Evolutionary conservation across 148 eudicot genomes (phyloP), one percentile per base, ranked within the genome.

Genomic region (Camellia sinensis): DNA sequence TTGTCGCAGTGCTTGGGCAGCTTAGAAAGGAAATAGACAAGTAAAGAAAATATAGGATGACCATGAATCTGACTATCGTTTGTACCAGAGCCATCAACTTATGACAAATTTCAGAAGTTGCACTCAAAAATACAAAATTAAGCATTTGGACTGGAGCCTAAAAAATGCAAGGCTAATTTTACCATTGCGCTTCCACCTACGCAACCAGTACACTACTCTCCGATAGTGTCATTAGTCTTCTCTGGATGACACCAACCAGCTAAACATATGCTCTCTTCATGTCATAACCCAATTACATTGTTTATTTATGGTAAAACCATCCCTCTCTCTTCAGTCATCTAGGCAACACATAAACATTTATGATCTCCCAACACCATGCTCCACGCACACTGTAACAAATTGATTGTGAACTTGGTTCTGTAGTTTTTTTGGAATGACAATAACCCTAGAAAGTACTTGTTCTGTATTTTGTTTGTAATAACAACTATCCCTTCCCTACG

Each of bases 1-100:
- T 89, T 89, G 78, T 89, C 92, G 73, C 92, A 89, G 79, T 88
- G 92, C 80, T 88, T 88, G 9, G 92, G 90, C 4, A 90, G 84
- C 79, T 78, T 19, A 37, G 4, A 50, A n/a, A 67, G 21, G 12
- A 71, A 18, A 48, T 48, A 63, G 17, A 11, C 71, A 62, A 9
- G 6, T 14, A 19, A 50, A 41, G 4, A 50, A 22, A 9, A 12
- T 2, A 72, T 29, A 50, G 37, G 0, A 19, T 60, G 37, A 41
- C 53, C 2, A 12, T 6, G 12, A 77, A 48, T 37, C 9, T 7
- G 1, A 66, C 3, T 48, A 19, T 22, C 18, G 43, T 19, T 76
- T 18, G 40, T 13, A 46, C 22, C 50, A 12, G 71, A 0, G 15
- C 77, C 52, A 75, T 40, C 17, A 4, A 3, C 5, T 54, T 22